These are phyloP conservation scores for Solanum chacoense DNA, from an alignment of 305 asterid genomes.

Conservation along the genomic window DNA sequence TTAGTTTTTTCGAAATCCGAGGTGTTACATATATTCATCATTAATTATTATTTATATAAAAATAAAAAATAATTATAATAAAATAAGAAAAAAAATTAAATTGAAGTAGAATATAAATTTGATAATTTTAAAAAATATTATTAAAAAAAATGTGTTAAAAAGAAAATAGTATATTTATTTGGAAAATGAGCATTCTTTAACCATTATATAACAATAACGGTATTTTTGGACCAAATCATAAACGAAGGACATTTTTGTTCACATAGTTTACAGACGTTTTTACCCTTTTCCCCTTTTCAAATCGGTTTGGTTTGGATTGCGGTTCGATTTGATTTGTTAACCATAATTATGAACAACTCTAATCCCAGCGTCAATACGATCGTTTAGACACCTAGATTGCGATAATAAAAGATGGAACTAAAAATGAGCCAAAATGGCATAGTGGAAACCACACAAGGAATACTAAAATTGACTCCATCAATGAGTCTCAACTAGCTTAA, in stretches of 20 bases:
- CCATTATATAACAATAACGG: background rate
- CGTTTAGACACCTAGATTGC: background rate
- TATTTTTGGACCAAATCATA: background rate
- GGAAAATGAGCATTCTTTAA: background rate
- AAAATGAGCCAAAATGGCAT: background rate
- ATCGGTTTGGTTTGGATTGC: background rate
- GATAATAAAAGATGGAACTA: background rate
- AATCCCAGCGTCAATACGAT: background rate
- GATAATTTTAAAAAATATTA: no score
- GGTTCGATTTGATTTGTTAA: background rate
- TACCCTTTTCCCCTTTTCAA: background rate
- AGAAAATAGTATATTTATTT: background rate
- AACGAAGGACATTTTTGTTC: background rate
- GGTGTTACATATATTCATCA: background rate
- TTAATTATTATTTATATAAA: no score
- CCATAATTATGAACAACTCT: background rate
- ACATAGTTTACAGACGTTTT: no score
- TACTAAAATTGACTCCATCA: background rate
- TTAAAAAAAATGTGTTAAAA: background rate
- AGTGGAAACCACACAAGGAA: background rate
- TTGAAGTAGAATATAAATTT: background rate
- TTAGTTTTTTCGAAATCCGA: background rate
- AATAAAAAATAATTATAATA: no score
- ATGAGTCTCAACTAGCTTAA: background rate
- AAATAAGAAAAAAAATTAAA: background rate